Base-by-base conservation (phyloP, 768 basidiomycete genomes). In the Mycena rebaudengoi region DNA sequence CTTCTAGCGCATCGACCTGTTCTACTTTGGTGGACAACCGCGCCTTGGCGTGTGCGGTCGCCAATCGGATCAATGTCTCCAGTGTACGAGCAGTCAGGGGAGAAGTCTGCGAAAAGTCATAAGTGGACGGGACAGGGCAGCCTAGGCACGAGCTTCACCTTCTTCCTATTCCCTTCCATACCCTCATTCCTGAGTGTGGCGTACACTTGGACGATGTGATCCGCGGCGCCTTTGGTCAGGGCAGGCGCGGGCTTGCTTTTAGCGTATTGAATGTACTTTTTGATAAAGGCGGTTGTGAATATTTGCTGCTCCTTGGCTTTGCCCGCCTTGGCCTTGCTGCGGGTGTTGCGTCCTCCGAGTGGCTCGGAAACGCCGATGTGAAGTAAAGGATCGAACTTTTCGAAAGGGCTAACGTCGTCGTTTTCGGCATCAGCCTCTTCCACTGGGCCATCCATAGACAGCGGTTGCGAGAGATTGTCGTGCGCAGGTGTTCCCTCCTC, bases 191-290 rank as follows among this genome's bases (percentile, higher is more conserved):
- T 84, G 69, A 99, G 83, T 50, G 84, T 91, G 48, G 95, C 90
- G 77, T 99, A 99, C 35, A 96, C 92, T 48, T 92, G 87, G 39
- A 97, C 92, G 65, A 99, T 98, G 75, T 91, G 86, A 74, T 98
- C 96, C 59, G 96, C 95, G 6, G 98, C 98, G 39, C 93, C 95
- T 74, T 95, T 91, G 7, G 94, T 97, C 67, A 99, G 79, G 23
- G 85, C 88, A 2, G 98, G 98, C 60, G 91, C 86, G 18, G 89
- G 85, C 70, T 91, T 89, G 77, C 88, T 92, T 80, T 98, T 99
- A 41, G 97, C 93, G 71, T 98, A 98, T 77, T 99, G 97, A 60
- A 99, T 92, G 71, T 96, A 99, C 78, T 98, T 99, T 80, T 99
- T 99, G 75, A 99, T 89, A 73, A 99, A 99, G 6, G 91, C 81